Evolutionary conservation across 116 monocot genomes (phyloP), one percentile per base, ranked within the genome.

Genomic region (Phalaenopsis hybrid): DNA sequence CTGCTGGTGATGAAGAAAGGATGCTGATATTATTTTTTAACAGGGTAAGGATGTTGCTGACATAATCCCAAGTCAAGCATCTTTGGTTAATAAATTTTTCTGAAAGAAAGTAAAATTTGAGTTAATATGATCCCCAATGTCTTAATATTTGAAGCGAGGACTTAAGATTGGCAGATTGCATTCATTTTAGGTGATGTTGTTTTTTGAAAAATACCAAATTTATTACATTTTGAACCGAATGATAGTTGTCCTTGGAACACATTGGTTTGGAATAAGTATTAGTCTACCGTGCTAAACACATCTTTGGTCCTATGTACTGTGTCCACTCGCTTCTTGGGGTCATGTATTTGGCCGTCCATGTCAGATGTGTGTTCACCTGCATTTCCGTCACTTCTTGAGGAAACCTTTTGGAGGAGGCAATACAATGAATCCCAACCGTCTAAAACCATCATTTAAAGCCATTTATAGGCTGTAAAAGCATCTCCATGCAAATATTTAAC

Each of bases 21-120:
- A 97, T 97, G 97, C 81, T 97, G 49, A 61, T 83, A 5, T 89
- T 97, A 83, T 97, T 90, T 86, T 97, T 97, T 80, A 92, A 93
- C 84, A 88, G 84, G 88, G 97, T 94, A 89, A 65, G 86, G 37
- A 21, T 58, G 79, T 37, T 72, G 21, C 65, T 75, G 3, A 52
- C 55, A 61, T 79, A 16, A 44, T 75, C 31, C 67, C 8, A 72
- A 72, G 72, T 72, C 4, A 12, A 72, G 72, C 72, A 37, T 72
- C 37, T 34, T 72, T 85, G 13, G 1, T 46, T 46, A 16, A 13
- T 79, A 16, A 45, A 45, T 45, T 5, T 3, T 45, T 45, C 5
- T 45, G 45, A 45, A 2, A 45, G 45, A 45, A 45, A 45, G 45
- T 33, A 16, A n/a, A 74, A 6, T 63, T 63, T 12, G 21, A 23